Evolutionary conservation across 2,329 filamentous ascomycete genomes (phyloP), one percentile per base, ranked within the genome.

Genomic region (Monilinia vaccinii-corymbosi): DNA sequence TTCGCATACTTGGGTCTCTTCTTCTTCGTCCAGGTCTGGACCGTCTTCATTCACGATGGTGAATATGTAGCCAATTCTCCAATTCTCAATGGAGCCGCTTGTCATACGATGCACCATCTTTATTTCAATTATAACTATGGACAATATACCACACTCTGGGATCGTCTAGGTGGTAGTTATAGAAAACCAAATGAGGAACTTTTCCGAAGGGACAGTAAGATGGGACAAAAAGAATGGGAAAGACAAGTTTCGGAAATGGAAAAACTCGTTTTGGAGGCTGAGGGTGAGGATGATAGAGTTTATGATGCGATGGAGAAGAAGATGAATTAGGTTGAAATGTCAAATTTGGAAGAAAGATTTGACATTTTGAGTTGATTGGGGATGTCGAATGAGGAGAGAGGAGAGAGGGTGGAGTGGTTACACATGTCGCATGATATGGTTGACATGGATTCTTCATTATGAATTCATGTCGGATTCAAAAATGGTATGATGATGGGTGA

Each of bases 11-110:
- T 97, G 56, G 81, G 80, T 14, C 84, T 96, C 42, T 97, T 97
- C 76, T 78, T 87, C 68, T 95, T 96, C 72, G 89, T 97, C 78
- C 96, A 97, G 76, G 84, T 97, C 75, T 97, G 93, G 93, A 96
- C 92, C 44, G 90, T 97, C 69, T 81, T 97, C 76, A 97, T 97
- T 70, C 85, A 97, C 74, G 93, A 97, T 70, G 93, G 93, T 70
- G 93, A 97, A 76, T 97, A 96, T 72, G 83, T 95, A 18, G 87
- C 91, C 70, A 89, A 97, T 76, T 90, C 87, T 70, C 88, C 91
- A n/a, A 74, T 97, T 67, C 85, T 97, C 75, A 97, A 97, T 73
- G 93, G 93, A 56, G 91, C 93, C 14, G 93, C 93, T 32, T 97
- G 93, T 79, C 93, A 97, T 74, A 91, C 88, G 25, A 84, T 92